These are phyloP conservation scores for Fonsecaea multimorphosa DNA, from an alignment of 2,329 filamentous ascomycete species.

Conservation along the genomic window DNA sequence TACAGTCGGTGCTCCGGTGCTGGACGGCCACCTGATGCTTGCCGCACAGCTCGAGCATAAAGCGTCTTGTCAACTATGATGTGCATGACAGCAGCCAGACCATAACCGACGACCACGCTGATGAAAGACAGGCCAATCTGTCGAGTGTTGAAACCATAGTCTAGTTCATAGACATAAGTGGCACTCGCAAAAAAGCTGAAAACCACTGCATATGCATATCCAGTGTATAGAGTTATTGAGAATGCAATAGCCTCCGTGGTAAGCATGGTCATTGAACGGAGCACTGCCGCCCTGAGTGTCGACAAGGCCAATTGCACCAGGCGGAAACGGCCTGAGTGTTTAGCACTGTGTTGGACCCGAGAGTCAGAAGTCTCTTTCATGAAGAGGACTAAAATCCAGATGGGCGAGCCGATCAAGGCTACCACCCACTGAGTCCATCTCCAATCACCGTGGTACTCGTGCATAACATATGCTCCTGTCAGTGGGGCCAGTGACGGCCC, in stretches of 20 bases:
- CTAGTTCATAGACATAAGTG: constrained; percentile 73
- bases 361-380: constrained; percentile 71
- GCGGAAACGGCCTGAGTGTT: constrained; percentile 61
- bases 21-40: constrained; percentile 15
- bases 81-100: constrained; percentile 55
- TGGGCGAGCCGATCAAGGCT: constrained; percentile 64
- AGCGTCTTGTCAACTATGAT: constrained; percentile 29
- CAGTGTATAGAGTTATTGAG: constrained; percentile 71
- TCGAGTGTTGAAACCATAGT: constrained; percentile 71
- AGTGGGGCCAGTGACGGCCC: too few species aligned
- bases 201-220: constrained; percentile 76
- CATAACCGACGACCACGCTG: constrained; percentile 74
- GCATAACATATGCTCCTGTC: constrained; percentile 58
- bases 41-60: constrained; percentile 30
- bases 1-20: constrained; percentile 58
- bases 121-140: constrained; percentile 77
- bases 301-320: constrained; percentile 50
- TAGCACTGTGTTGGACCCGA: constrained; percentile 68
- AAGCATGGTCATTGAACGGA: constrained; percentile 67
- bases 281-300: constrained; percentile 45
- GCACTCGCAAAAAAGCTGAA: constrained; percentile 88
- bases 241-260: constrained; percentile 72
- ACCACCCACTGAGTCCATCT: constrained; percentile 75
- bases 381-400: constrained; percentile 65
- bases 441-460: constrained; percentile 65